These are phyloP conservation scores for Lactarius pseudohatsudake DNA, from an alignment of 768 basidiomycete species.

Conservation along the genomic window DNA sequence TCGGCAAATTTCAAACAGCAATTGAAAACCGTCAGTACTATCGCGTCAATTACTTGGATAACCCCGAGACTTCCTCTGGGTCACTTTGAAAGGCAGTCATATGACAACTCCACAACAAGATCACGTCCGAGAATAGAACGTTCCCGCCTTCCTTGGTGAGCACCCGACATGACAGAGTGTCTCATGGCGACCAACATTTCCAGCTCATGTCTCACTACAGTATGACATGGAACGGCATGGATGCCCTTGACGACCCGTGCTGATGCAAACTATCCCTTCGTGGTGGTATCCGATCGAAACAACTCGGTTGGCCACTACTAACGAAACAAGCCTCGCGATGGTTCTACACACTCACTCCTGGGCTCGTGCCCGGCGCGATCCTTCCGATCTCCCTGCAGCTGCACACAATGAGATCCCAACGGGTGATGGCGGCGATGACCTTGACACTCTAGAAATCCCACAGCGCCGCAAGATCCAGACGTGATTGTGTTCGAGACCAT, in stretches of 20 bases:
- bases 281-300: constrained; percentile 64
- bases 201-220: constrained; percentile 59
- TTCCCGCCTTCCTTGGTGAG: constrained; percentile 76
- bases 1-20: constrained; percentile 87
- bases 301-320: constrained; percentile 70
- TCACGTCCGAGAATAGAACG: constrained; percentile 83
- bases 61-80: constrained; percentile 43
- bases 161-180: constrained; percentile 11
- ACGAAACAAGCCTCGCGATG: constrained; percentile 71
- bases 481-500: constrained; percentile 47
- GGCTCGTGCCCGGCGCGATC: constrained; percentile 54
- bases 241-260: constrained; percentile 58
- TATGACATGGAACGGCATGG: constrained; percentile 79
- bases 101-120: constrained; percentile 70
- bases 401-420: constrained; percentile 51
- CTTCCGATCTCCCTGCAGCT: background rate
- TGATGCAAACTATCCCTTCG: constrained; percentile 76
- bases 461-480: constrained; percentile 43
- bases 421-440: constrained; percentile 39
- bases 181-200: background rate
- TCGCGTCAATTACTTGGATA: constrained; percentile 20
- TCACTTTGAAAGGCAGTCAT: constrained; percentile 80
- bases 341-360: constrained; percentile 91
- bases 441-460: background rate
- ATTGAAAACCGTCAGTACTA: constrained; percentile 47